These are phyloP conservation scores for Chrysanthemum seticuspe DNA, from an alignment of 129 eudicot species.

Conservation along the genomic window DNA sequence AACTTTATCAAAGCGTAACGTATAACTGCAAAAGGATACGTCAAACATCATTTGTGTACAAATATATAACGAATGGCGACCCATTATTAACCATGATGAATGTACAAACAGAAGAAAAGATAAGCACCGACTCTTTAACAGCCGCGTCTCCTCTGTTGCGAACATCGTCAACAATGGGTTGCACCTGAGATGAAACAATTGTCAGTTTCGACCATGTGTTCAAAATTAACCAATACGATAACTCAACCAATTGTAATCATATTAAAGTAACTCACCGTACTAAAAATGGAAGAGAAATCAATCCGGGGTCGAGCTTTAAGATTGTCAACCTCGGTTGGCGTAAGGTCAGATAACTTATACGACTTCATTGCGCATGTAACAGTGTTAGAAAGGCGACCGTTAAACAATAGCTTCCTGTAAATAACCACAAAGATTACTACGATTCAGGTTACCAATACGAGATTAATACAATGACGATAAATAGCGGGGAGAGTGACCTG, in stretches of 20 bases:
- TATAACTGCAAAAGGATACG: constrained; percentile 54
- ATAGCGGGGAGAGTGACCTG: constrained; percentile 24
- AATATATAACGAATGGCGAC: not conserved
- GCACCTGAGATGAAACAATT: constrained; percentile 51
- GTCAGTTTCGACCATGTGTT: constrained; percentile 1
- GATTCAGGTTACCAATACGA: constrained; percentile 3
- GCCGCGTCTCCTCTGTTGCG: constrained; percentile 91
- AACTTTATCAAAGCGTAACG: constrained; percentile 84
- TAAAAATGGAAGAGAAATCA: constrained; percentile 83
- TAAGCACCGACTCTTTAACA: constrained; percentile 80
- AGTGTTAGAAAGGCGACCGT: constrained; percentile 26
- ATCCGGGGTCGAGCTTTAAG: constrained; percentile 95
- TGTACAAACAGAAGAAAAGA: constrained; percentile 13
- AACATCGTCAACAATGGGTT: constrained; percentile 95
- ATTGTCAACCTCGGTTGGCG: constrained; percentile 57
- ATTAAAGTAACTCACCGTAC: constrained; percentile 48
- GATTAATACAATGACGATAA: not conserved
- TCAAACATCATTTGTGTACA: constrained; percentile 14
- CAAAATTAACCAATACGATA: not conserved
- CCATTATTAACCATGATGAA: not conserved
- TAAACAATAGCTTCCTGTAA: constrained; percentile 29
- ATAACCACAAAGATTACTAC: constrained; percentile 4
- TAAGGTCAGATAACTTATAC: constrained; percentile 75
- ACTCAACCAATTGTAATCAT: constrained; percentile 4
- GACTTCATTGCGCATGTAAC: constrained; percentile 83